Percentiles rank a stretch among this genome's conserved stretches.
Conservation (phyloP, 225 moss, liverwort and hornwort genomes). For the Physcomitrium patens region DNA sequence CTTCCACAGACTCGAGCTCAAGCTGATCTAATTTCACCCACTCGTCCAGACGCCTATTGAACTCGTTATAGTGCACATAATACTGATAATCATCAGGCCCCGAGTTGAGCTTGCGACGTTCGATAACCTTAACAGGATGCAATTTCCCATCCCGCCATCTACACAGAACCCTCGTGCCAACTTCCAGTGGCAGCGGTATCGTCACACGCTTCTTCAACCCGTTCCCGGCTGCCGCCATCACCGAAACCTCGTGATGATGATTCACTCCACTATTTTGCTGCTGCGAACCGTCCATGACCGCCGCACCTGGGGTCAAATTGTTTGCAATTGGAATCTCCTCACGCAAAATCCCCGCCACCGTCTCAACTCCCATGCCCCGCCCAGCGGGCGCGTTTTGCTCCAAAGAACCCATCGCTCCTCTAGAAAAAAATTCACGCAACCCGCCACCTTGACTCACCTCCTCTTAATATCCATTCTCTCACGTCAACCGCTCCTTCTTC, state of each 20-base stretch:
- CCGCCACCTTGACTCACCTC: too few relatives aligned
- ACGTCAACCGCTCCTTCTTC: too few relatives aligned
- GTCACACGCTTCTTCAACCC: conserved; percentile 45
- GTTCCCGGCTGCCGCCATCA: conserved; percentile 19
- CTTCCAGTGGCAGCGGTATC: conserved; percentile 74
- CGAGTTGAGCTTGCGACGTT: conserved; percentile 79
- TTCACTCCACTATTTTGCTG: neutral
- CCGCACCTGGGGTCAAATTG: conserved; percentile 22
- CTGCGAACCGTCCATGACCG: conserved; percentile 28
- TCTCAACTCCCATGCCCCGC: conserved; percentile 52
- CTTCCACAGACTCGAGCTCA: conserved; percentile 87
- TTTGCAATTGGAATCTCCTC: conserved; percentile 43
- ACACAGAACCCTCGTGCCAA: conserved; percentile 85
- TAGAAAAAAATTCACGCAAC: too few relatives aligned
- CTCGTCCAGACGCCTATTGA: conserved; percentile 89
- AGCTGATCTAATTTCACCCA: conserved; percentile 97
- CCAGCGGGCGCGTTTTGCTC: too few relatives aligned
- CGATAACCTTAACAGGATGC: conserved; percentile 96
- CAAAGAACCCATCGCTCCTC: too few relatives aligned
- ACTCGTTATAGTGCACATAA: conserved; percentile 94
- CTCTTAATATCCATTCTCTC: too few relatives aligned
- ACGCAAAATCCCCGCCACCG: conserved; percentile 40
- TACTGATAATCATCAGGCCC: conserved; percentile 96
- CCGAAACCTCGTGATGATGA: conserved; percentile 25
- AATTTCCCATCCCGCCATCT: conserved; percentile 90